These are phyloP conservation scores for fission yeast (Schizosaccharomyces pombe) DNA, from an alignment of 805 yeast genomes.

Conservation along the genomic window DNA sequence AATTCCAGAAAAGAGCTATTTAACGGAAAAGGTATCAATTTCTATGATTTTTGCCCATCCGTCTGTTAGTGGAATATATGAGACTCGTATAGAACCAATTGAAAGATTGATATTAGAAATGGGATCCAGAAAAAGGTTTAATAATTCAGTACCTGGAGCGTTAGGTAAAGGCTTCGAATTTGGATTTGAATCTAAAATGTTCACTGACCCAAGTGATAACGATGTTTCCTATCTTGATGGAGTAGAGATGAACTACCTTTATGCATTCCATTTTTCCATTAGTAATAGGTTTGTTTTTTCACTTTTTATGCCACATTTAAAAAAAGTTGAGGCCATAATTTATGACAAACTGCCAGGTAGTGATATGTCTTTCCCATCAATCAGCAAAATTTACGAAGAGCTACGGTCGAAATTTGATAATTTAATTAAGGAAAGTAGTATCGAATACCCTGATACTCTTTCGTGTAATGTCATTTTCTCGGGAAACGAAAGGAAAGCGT, in stretches of 20 bases:
- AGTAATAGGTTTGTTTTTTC: constrained; percentile 57
- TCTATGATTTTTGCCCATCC: constrained; percentile 42
- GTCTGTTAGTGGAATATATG: constrained; percentile 47
- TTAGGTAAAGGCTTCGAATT: constrained; percentile 63
- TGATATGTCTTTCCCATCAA: constrained; percentile 30
- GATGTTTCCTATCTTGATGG: constrained; percentile 24
- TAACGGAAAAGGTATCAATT: constrained; percentile 31
- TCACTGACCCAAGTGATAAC: constrained; percentile 19
- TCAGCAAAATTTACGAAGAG: constrained; percentile 34
- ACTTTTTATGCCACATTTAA: constrained; percentile 38
- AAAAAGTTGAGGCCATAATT: constrained; percentile 26
- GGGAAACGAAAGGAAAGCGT: constrained; percentile 33
- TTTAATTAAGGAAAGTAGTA: neutral
- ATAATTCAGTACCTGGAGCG: constrained; percentile 50
- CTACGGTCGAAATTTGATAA: constrained; percentile 17
- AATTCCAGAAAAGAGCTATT: constrained; percentile 42
- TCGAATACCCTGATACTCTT: neutral
- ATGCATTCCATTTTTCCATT: constrained; percentile 43
- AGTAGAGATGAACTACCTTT: constrained; percentile 21
- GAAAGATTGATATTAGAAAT: neutral
- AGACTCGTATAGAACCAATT: constrained; percentile 35
- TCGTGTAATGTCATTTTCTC: constrained; percentile 24
- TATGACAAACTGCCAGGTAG: constrained; percentile 47
- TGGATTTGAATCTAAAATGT: constrained; percentile 37
- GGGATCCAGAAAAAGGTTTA: constrained; percentile 21